Conservation (phyloP, 2,329 filamentous ascomycete species). For the Fusarium floridanum region DNA sequence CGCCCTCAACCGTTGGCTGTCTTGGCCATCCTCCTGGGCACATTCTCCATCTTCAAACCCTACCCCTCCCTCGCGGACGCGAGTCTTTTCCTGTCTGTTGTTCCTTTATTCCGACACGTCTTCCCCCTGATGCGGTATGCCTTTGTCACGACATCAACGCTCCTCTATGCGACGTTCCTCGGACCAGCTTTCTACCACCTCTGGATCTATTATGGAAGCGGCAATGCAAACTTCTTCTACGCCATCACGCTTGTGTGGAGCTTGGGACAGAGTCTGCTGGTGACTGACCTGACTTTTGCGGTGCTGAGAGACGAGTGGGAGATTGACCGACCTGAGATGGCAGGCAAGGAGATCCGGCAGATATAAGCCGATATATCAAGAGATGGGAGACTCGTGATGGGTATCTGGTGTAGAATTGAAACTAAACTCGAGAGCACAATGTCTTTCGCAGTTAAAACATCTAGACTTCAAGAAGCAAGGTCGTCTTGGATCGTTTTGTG, state of each 20-base stretch:
- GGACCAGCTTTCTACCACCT: slow-evolving; percentile 96
- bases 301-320: slow-evolving; percentile 95
- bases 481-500: slow-evolving; percentile 22
- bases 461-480: slow-evolving; percentile 29
- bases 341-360: slow-evolving; percentile 87
- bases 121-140: slow-evolving; percentile 95
- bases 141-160: slow-evolving; percentile 84
- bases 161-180: slow-evolving; percentile 89
- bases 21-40: slow-evolving; percentile 84
- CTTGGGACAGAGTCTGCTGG: slow-evolving; percentile 85
- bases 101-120: slow-evolving; percentile 90
- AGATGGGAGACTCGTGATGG: not conserved
- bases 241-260: slow-evolving; percentile 99
- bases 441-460: slow-evolving; percentile 20
- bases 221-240: slow-evolving; percentile 99
- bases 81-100: slow-evolving; percentile 83
- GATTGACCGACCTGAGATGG: slow-evolving; percentile 88
- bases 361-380: slow-evolving; percentile 66
- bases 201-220: slow-evolving; percentile 98
- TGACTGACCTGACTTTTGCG: slow-evolving; percentile 90
- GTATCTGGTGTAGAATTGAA: not conserved
- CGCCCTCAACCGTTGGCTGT: slow-evolving; percentile 89
- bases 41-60: slow-evolving; percentile 96
- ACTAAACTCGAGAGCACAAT: not conserved
- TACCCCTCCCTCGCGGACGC: slow-evolving; percentile 95